These are phyloP conservation scores for Diaporthe nobilis DNA, from an alignment of 2,329 filamentous ascomycete genomes.

Conservation along the genomic window DNA sequence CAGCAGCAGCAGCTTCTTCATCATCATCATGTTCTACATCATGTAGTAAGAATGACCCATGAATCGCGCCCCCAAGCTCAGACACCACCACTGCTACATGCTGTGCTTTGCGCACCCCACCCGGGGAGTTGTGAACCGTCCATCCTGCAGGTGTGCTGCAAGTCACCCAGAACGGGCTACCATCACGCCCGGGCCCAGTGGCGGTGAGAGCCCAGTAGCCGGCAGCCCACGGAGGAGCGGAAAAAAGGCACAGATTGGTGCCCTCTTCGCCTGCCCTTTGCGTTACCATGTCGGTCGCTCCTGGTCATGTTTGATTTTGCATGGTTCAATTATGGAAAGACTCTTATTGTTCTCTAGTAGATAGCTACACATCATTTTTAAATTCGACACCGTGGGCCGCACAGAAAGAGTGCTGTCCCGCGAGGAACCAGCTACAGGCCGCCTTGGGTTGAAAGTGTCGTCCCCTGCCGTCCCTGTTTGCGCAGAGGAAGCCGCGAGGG, in stretches of 20 bases:
- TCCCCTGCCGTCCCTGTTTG: background rate
- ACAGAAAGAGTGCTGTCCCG: slow-evolving; percentile 16
- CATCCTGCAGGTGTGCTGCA: slow-evolving; percentile 39
- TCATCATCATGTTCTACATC: background rate
- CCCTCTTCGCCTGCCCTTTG: background rate
- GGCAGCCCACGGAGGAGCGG: background rate
- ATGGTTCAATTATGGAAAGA: background rate
- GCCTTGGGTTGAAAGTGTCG: background rate
- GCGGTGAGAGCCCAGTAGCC: slow-evolving; percentile 38
- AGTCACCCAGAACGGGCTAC: slow-evolving; percentile 30
- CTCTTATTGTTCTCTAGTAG: slow-evolving; percentile 27
- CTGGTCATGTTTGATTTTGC: background rate
- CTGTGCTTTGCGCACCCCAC: background rate
- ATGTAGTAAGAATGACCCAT: background rate
- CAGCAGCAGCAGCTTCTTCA: background rate
- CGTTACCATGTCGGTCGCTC: background rate
- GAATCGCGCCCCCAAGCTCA: slow-evolving; percentile 1
- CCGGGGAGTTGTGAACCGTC: slow-evolving; percentile 2
- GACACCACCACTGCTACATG: background rate
- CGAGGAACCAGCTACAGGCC: slow-evolving; percentile 22
- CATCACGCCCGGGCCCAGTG: slow-evolving; percentile 12
- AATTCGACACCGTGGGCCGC: slow-evolving; percentile 4
- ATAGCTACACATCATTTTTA: slow-evolving; percentile 25
- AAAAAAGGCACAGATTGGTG: background rate
- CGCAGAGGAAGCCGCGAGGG: background rate